Evolutionary conservation across 495 filamentous ascomycete genomes (phyloP).

Genomic region (Podospora conica): DNA sequence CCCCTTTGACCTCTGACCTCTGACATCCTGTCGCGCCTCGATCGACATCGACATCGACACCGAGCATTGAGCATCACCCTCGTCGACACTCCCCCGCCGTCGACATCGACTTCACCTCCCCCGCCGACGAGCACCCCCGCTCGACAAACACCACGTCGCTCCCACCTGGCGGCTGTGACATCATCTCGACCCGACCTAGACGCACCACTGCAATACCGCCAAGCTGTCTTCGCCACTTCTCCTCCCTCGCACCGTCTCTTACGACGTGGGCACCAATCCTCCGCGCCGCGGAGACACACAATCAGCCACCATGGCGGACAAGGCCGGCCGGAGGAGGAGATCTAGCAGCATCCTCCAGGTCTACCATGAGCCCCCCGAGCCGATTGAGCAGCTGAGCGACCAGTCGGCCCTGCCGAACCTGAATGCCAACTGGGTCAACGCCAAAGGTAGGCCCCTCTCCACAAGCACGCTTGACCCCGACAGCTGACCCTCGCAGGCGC

Average conservation of each 20-base stretch:
- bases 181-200: constrained; percentile 16
- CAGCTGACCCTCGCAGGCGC: constrained; percentile 55
- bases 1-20: not conserved
- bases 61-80: too few species aligned
- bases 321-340: constrained; percentile 68
- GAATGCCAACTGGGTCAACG: constrained; percentile 98
- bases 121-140: not conserved
- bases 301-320: constrained; percentile 42
- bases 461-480: not conserved
- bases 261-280: constrained; percentile 67
- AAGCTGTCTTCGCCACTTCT: constrained; percentile 77
- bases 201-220: constrained; percentile 55
- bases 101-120: too few species aligned
- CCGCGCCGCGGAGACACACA: constrained; percentile 42
- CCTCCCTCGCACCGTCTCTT: constrained; percentile 72
- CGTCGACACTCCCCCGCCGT: too few species aligned
- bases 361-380: constrained; percentile 90
- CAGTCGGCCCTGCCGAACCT: constrained; percentile 90
- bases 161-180: not conserved
- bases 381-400: constrained; percentile 91
- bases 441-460: constrained; percentile 66
- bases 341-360: constrained; percentile 84
- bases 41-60: not conserved
- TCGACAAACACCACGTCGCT: not conserved
- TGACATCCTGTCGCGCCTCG: not conserved